Base-by-base conservation (phyloP, 2,329 filamentous ascomycete species). In the Fusarium domesticum region DNA sequence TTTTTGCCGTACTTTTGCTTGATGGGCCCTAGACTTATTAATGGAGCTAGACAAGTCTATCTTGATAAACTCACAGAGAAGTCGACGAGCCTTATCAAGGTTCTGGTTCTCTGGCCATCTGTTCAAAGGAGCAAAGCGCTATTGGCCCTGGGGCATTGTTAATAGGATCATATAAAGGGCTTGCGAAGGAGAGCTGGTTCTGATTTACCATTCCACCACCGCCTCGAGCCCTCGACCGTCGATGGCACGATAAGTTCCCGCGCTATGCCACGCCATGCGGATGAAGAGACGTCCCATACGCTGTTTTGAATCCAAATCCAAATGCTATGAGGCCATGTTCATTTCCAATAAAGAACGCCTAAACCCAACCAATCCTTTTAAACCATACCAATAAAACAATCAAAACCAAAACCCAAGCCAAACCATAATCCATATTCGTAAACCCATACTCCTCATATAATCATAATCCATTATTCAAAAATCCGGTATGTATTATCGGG, bases 1-100 rank as follows among this genome's bases (percentile, higher is more conserved):
- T 87, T 88, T 75, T 81, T 81, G 65, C 86, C 86, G 55, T 90
- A 90, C 76, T 90, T 90, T 58, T 88, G 85, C 79, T 90, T 90
- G 71, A 90, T 82, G 44, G 86, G 86, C 83, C 60, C 59, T 61
- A 12, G 0, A 17, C 6, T 4, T 19, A 18, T 47, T 37, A 42
- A 39, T 35, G 6, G 2, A 15, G 2, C 12, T 5, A 6, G 3
- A 6, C 0, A 17, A 2, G 2, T 3, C 3, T 5, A 2, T 5
- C 1, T 5, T 8, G 1, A 8, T 32, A 11, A 6, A 50, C 55
- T 10, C 37, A 61, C 85, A 89, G 33, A 90, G 72, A 43, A 90
- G 78, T 52, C 86, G 85, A 44, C 86, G 85, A 23, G 85, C 86
- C 78, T 90, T 90, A 77, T 90, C 86, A 42, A 90, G 77, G 58